Evolutionary conservation across 331 rosid genomes (phyloP).

Genomic region (Malus hybrid): DNA sequence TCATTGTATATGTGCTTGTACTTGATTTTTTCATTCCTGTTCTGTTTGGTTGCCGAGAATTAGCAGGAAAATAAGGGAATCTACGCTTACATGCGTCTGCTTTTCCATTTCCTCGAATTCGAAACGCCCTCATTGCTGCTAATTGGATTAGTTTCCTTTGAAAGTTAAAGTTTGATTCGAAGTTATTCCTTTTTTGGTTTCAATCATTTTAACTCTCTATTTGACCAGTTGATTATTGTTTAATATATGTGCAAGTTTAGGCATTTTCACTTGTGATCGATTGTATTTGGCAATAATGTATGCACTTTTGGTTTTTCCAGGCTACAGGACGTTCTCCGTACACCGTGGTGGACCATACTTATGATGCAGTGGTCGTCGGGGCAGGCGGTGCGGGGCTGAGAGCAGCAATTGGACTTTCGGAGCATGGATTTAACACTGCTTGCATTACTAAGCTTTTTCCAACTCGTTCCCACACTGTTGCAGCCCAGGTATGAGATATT

Average conservation of each 20-base stretch:
- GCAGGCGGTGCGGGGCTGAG: slow-evolving; percentile 97
- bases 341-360: slow-evolving; percentile 87
- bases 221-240: neutral
- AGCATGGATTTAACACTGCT: slow-evolving; percentile 94
- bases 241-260: neutral
- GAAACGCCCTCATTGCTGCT: neutral
- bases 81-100: neutral
- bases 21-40: neutral
- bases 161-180: neutral
- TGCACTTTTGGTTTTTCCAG: slow-evolving; percentile 32
- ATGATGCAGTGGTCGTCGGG: slow-evolving; percentile 92
- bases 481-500: slow-evolving; percentile 68
- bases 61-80: neutral
- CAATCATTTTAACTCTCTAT: neutral
- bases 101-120: neutral
- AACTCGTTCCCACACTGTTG: slow-evolving; percentile 97
- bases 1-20: neutral
- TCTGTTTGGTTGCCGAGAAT: neutral
- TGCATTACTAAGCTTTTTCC: slow-evolving; percentile 96
- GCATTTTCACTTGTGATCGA: neutral
- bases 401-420: slow-evolving; percentile 94
- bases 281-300: neutral
- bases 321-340: slow-evolving; percentile 52
- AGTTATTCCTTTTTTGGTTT: neutral
- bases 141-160: neutral